Base-by-base conservation (phyloP, 176 grass and related monocot species). In the Rhynchospora pubera region DNA sequence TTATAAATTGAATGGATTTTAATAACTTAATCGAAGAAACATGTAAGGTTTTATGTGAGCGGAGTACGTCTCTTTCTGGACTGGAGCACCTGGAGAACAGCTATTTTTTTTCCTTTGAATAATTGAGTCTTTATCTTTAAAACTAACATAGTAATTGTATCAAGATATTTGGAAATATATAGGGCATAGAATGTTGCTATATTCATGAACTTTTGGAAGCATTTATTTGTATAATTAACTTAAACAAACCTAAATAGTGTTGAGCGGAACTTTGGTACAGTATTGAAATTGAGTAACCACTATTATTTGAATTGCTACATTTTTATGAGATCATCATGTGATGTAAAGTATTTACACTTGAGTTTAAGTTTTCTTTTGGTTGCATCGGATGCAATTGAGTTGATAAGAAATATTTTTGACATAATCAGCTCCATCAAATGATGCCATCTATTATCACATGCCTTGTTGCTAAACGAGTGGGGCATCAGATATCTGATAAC, bases 361-460 rank as follows among this genome's bases (percentile, higher is more conserved):
- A 16, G 48, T 76, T 76, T 28, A 76, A 16, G 12, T 30, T 76
- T 24, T 76, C 28, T 16, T 76, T 48, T 76, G 24, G 45, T 51
- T 53, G 46, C 21, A 15, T 52, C 71, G 53, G 21, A 52, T 28
- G 51, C 52, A 75, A 53, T 52, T 52, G 15, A 15, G 47, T 14
- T 75, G 11, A 76, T 76, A 76, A 18, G 30, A 28, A 5, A 53
- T 76, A 9, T 48, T 77, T 45, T 86, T 59, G 14, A 72, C 51
- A 67, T 79, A 82, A 77, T 63, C 87, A 94, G 96, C 88, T 98
- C 84, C 87, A 90, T 89, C 95, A 98, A 84, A 66, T 98, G 85
- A 98, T 98, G 90, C 95, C 95, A 5, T 90, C 92, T 12, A 94
- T 94, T 62, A 91, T 91, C 53, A 94, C 92, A 48, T 98, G 92